Evolutionary conservation across 257 asterid species (phyloP), one percentile per base, ranked within the genome.

Genomic region (Solanum pimpinellifolium): DNA sequence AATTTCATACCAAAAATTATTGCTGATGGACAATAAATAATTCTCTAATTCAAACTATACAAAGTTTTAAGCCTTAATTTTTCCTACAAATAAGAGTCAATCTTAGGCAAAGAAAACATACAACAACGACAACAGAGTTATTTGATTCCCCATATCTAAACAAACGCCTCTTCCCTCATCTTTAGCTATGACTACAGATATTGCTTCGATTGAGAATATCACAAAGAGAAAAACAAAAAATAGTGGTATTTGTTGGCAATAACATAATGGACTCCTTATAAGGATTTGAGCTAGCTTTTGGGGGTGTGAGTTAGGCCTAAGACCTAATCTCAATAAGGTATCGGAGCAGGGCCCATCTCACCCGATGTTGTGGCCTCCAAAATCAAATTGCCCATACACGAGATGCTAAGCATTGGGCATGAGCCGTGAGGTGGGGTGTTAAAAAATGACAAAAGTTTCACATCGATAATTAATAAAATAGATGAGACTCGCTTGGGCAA

Each of bases 401-500:
- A 33, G 35, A 33, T 33, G 35, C 35, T 33, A 33, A 3, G 35
- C 35, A 33, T 1, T 33, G 35, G 4, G 35, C 4, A 1, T 33
- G 35, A 33, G 35, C 4, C 33, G 4, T 3, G 35, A 33, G 35
- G 5, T 0, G 35, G 35, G 35, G 4, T 33, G 35, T 33, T 33
- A 33, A 33, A 3, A 0, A 33, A 33, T 33, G 5, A 33, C 35
- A 33, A 33, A 33, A 33, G 35, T 33, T 0, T 0, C 35, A 33
- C 35, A 31, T 31, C 4, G 1, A 3, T 31, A 3, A 31, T 31
- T 2, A 31, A 31, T 31, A 0, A 31, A 0, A 31, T 31, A 3
- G 0, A 0, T 31, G 33, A 0, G 3, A 31, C 33, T 31, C 3
- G 0, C 3, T 31, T 31, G 33, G 0, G 0, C 33, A 31, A 31